Base-by-base conservation (phyloP, 106 monocot genomes). In the Platanthera guangdongensis region DNA sequence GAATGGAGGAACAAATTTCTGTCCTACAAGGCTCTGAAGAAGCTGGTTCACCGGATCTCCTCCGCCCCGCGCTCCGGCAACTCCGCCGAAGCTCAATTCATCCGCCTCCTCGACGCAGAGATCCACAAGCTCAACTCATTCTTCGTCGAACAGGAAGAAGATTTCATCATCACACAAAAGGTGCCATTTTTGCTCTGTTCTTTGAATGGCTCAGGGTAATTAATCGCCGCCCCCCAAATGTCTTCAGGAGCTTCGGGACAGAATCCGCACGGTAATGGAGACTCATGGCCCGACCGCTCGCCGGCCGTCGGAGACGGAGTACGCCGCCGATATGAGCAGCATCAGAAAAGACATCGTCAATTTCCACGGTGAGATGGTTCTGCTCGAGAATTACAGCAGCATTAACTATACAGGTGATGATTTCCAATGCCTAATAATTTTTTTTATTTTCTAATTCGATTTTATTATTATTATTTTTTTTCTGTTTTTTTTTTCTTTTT, bases 361-460 rank as follows among this genome's bases (percentile, higher is more conserved):
- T 51, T 77, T 95, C 50, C 95, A 93, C 71, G 95, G 95, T 3
- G 95, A 95, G 79, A 95, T 95, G 95, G 93, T 95, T 74, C 81
- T 95, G 1, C 86, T 95, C 51, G 84, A 79, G 57, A 95, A 95
- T 72, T 95, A 95, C 81, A 95, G 92, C 85, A 90, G 78, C 80
- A 49, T 95, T 77, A 95, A 95, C 77, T 95, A 95, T 84, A 95
- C 92, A 81, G 95, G 95, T 95, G 8, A 12, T 95, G 8, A 12
- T 60, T 15, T 59, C 30, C 28, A 8, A 39, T 3, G 39, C 39
- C 39, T 3, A 39, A 39, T 39, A 2, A 39, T 39, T 39, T 1
- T 3, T 39, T 39, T 39, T 39, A 39, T 39, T 39, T 39, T 39
- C 39, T 39, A 39, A 39, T 39, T 3, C 39, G 39, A 39, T 39